A percentile compares a stretch with the other conserved stretches of the same genome.
phyloP scores from a whole-genome alignment of 352 stramenopile species.

The Thraustotheca clavata region DNA sequence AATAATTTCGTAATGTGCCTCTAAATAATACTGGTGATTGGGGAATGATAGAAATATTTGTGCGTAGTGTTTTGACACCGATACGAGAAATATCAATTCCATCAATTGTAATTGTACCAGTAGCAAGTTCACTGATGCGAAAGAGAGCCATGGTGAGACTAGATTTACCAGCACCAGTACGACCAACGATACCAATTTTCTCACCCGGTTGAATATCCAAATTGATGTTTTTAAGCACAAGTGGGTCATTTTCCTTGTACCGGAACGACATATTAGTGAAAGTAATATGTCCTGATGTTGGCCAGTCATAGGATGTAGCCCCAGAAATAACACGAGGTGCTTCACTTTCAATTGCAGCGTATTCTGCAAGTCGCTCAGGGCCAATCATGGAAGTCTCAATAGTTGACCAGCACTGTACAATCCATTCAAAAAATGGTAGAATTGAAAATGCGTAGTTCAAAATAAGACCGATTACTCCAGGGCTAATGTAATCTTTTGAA shows the following conservation, averaged over 20 bases:
- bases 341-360: slow-evolving; percentile 31
- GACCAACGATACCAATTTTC: slow-evolving; percentile 64
- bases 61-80: slow-evolving; percentile 50
- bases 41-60: slow-evolving; percentile 76
- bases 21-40: slow-evolving; percentile 85
- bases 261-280: slow-evolving; percentile 88
- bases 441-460: slow-evolving; percentile 84
- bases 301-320: slow-evolving; percentile 68
- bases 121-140: slow-evolving; percentile 60
- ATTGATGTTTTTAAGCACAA: slow-evolving; percentile 35
- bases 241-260: slow-evolving; percentile 67
- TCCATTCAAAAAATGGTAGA: slow-evolving; percentile 72
- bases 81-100: slow-evolving; percentile 55
- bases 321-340: slow-evolving; percentile 25
- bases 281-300: slow-evolving; percentile 62
- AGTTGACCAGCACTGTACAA: slow-evolving; percentile 59
- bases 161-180: slow-evolving; percentile 69
- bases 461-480: slow-evolving; percentile 72
- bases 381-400: slow-evolving; percentile 47
- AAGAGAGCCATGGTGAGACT: slow-evolving; percentile 75
- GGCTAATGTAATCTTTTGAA: slow-evolving; percentile 38
- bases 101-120: slow-evolving; percentile 67
- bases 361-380: slow-evolving; percentile 38
- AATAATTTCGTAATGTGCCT: slow-evolving; percentile 63
- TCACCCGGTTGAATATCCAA: slow-evolving; percentile 52